Base-by-base conservation (phyloP, 352 stramenopile species). In the Phytophthora capsici region DNA sequence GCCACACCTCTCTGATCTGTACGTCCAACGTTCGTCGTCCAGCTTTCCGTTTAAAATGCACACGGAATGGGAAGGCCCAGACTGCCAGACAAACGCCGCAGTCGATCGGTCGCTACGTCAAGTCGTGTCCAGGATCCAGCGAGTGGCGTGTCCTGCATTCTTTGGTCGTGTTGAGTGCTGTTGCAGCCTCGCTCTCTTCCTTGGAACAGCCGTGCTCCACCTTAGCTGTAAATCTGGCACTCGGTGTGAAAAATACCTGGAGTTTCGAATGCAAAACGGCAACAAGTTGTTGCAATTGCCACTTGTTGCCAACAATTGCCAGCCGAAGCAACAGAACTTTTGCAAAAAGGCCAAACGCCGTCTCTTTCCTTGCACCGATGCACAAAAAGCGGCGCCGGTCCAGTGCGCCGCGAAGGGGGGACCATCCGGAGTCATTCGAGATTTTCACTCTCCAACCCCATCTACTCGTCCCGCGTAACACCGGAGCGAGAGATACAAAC, bases 381-480 rank as follows among this genome's bases (percentile, higher is more conserved):
- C 63, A 69, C 67, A 72, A 73, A 73, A 73, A 25, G 46, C 57
- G 46, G 37, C 40, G 30, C 43, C 16, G 34, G 22, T 38, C 44
- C 43, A 36, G 34, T 19, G 47, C 50, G 57, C 34, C 43, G 19
- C 47, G 2, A 55, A 58, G 45, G 66, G 53, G 66, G 66, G 60
- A 74, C 66, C 66, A 72, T 68, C 37, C 38, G 16, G 40, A 61
- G 25, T 77, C 64, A 77, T 71, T 77, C 49, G 69, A 71, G 65
- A 71, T 77, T 75, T 77, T 73, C 25, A 59, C 62, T 77, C 68
- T 64, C 57, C 45, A 63, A 58, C 69, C 43, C 72, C 71, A 80
- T 80, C 72, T 80, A 51, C 68, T 77, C 60, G 65, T 75, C 47
- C 59, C 56, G 63, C 54, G 57, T 75, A 64, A 64, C 51, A 68